These are phyloP conservation scores for Ogataea hybrid DNA, from an alignment of 1,139 yeast species.

Conservation along the genomic window DNA sequence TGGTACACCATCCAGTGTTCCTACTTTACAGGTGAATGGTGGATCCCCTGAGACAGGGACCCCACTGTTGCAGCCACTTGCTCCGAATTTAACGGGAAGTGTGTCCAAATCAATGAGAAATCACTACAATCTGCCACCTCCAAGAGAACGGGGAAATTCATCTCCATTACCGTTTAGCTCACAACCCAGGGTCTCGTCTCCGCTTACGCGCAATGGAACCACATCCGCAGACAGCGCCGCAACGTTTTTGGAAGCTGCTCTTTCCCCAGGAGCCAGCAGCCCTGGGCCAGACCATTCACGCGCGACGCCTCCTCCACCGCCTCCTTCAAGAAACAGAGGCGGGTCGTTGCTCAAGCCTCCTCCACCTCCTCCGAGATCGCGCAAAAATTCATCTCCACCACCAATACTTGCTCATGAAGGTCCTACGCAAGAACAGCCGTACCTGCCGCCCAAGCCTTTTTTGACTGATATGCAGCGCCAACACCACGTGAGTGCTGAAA, in stretches of 20 bases:
- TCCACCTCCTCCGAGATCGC: constrained; percentile 32
- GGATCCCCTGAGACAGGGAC: constrained; percentile 10
- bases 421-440: constrained; percentile 12
- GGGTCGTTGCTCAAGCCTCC: constrained; percentile 23
- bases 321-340: constrained; percentile 23
- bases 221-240: constrained; percentile 18
- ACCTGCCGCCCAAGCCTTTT: constrained; percentile 37
- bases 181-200: constrained; percentile 19
- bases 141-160: constrained; percentile 17
- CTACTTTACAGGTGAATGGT: constrained; percentile 30
- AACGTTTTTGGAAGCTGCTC: constrained; percentile 21
- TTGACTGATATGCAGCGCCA: constrained; percentile 28
- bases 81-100: constrained; percentile 33
- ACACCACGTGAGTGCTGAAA: constrained; percentile 23
- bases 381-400: constrained; percentile 27
- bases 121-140: constrained; percentile 10
- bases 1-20: constrained; percentile 53
- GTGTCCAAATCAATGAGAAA: constrained; percentile 31
- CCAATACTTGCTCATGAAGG: constrained; percentile 5
- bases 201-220: constrained; percentile 18
- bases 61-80: constrained; percentile 26
- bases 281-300: constrained; percentile 4
- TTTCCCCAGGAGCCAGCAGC: constrained; percentile 15
- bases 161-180: constrained; percentile 19
- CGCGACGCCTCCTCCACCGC: constrained; percentile 25